Evolutionary conservation across 805 yeast genomes (phyloP).

Genomic region (Nematodospora valgi): DNA sequence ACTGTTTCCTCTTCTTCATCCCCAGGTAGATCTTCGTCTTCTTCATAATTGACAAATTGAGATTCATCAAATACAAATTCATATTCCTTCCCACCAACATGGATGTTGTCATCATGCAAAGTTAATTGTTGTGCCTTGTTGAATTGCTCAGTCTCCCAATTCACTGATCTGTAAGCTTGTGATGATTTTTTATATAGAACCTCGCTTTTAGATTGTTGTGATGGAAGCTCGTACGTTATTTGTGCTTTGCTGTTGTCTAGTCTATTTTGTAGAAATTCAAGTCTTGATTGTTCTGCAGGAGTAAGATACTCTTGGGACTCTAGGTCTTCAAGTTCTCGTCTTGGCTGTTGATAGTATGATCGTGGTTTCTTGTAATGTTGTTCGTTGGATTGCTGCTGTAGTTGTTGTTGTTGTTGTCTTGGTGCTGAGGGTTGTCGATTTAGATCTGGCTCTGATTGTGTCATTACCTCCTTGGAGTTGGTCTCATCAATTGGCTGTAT

Average conservation of each 20-base stretch:
- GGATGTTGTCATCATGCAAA: conserved; percentile 36
- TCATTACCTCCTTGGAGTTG: background rate
- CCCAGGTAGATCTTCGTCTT: conserved; percentile 14
- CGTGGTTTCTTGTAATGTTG: conserved; percentile 1
- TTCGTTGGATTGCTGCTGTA: background rate
- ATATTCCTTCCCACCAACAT: conserved; percentile 45
- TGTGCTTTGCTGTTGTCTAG: conserved; percentile 5
- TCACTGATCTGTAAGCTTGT: background rate
- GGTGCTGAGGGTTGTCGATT: background rate
- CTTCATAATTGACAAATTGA: conserved; percentile 36
- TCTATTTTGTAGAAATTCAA: conserved; percentile 2
- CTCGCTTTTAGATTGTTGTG: conserved; percentile 3
- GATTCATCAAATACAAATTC: conserved; percentile 75
- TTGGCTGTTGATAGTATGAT: conserved; percentile 1
- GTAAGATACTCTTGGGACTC: conserved; percentile 49
- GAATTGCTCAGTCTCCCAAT: conserved; percentile 56
- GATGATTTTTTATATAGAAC: conserved; percentile 9
- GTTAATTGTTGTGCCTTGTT: conserved; percentile 33
- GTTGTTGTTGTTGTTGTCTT: background rate
- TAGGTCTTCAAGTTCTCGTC: conserved; percentile 12
- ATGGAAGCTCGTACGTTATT: conserved; percentile 5
- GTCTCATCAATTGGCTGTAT: background rate
- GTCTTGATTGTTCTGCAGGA: conserved; percentile 26
- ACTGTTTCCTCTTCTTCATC: conserved; percentile 11
- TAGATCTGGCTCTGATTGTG: conserved; percentile 3